Conservation (phyloP, 495 filamentous ascomycete species). For the Terfezia boudieri region DNA sequence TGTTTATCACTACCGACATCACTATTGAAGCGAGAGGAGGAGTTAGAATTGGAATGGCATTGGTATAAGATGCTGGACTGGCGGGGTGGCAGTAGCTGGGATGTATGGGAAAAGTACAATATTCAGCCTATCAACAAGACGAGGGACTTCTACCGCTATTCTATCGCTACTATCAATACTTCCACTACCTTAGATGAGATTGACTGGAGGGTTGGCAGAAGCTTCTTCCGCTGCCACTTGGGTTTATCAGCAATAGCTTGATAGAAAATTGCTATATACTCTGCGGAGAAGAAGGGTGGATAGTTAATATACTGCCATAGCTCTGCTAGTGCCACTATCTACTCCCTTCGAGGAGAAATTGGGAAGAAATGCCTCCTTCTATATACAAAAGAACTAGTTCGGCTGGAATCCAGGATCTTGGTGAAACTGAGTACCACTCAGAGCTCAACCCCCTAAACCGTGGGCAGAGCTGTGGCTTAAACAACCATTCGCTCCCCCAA, state of each 20-base stretch:
- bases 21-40: slow-evolving; percentile 18
- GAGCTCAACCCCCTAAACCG: too few species aligned
- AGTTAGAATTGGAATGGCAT: background rate
- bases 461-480: too few species aligned
- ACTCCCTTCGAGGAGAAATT: background rate
- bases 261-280: background rate
- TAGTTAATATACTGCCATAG: background rate
- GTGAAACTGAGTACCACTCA: too few species aligned
- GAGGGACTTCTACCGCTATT: background rate
- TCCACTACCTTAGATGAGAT: background rate
- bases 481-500: too few species aligned
- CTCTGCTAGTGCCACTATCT: background rate
- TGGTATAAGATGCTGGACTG: background rate
- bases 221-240: background rate
- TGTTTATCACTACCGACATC: background rate
- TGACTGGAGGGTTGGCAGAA: background rate
- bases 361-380: background rate
- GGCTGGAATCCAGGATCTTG: background rate
- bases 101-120: background rate
- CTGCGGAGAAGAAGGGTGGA: background rate
- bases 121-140: background rate
- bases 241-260: background rate
- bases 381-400: background rate
- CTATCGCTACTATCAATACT: background rate
- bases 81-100: background rate